Conservation (phyloP, 23 red algal genomes). For the Gracilariopsis chorda region DNA sequence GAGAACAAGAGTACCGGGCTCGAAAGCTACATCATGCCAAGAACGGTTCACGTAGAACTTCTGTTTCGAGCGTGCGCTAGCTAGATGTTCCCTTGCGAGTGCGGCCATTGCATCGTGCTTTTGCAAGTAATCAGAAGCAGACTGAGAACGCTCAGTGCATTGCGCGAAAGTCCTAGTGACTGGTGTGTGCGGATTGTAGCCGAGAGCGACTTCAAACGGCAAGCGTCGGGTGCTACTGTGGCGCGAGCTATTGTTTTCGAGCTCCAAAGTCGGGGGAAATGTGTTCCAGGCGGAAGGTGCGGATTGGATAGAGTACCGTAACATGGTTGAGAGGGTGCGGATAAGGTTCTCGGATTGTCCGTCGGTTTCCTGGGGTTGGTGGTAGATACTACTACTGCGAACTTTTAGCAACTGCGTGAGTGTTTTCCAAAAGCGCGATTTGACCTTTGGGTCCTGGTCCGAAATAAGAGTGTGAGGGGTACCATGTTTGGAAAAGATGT, state of each 20-base stretch:
- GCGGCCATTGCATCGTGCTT: not conserved
- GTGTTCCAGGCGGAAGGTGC: not conserved
- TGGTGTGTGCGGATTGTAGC: not conserved
- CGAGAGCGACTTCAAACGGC: constrained; percentile 1
- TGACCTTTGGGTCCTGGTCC: not conserved
- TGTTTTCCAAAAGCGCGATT: not conserved
- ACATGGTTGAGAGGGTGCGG: not conserved
- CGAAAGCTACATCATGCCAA: not conserved
- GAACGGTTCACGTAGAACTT: not conserved
- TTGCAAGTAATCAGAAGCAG: not conserved
- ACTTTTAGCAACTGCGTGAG: not conserved
- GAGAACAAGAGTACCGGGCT: too few species aligned
- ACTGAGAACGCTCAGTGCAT: not conserved
- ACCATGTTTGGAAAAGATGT: not conserved
- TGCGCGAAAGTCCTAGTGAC: not conserved
- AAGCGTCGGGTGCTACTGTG: not conserved
- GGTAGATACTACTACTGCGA: not conserved
- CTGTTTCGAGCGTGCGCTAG: not conserved
- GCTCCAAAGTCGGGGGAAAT: not conserved
- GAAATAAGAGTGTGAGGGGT: not conserved
- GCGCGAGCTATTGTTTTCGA: not conserved
- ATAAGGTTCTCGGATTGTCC: not conserved
- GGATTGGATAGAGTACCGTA: not conserved
- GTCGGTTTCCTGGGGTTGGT: not conserved
- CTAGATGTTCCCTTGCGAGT: not conserved